phyloP scores from a whole-genome alignment of 495 filamentous ascomycete species.

The Extremus antarcticus region DNA sequence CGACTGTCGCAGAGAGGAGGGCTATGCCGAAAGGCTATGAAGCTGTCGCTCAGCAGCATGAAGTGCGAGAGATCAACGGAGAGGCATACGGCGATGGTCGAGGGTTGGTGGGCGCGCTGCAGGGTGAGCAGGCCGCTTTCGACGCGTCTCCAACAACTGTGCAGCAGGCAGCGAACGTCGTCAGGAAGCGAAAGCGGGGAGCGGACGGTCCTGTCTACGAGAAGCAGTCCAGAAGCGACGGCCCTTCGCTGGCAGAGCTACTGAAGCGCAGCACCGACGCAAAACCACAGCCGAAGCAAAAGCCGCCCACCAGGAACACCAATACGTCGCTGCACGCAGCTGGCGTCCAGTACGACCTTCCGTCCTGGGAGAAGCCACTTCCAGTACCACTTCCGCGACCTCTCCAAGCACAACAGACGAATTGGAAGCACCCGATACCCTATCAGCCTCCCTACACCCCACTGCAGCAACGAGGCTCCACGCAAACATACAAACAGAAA shows the following conservation, averaged over 20 bases:
- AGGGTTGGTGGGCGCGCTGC: neutral
- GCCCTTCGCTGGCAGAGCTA: slow-evolving; percentile 13
- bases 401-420: neutral
- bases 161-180: neutral
- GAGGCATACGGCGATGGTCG: neutral
- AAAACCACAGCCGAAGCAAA: neutral
- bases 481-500: neutral
- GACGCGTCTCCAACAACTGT: neutral
- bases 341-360: slow-evolving; percentile 9
- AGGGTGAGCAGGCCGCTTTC: neutral
- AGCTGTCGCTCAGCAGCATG: neutral
- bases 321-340: neutral
- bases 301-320: neutral
- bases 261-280: slow-evolving; percentile 12
- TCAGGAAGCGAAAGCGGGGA: slow-evolving; percentile 12
- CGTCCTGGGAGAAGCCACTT: slow-evolving; percentile 12
- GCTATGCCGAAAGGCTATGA: neutral
- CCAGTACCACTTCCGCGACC: neutral
- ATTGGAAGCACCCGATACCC: slow-evolving; percentile 2
- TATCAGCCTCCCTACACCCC: neutral
- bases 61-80: too few relatives aligned
- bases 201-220: neutral
- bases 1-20: slow-evolving; percentile 11
- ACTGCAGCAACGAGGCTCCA: neutral
- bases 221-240: neutral